Evolutionary conservation across 441 rosid species (phyloP).

Genomic region (Adansonia madagascariensis): DNA sequence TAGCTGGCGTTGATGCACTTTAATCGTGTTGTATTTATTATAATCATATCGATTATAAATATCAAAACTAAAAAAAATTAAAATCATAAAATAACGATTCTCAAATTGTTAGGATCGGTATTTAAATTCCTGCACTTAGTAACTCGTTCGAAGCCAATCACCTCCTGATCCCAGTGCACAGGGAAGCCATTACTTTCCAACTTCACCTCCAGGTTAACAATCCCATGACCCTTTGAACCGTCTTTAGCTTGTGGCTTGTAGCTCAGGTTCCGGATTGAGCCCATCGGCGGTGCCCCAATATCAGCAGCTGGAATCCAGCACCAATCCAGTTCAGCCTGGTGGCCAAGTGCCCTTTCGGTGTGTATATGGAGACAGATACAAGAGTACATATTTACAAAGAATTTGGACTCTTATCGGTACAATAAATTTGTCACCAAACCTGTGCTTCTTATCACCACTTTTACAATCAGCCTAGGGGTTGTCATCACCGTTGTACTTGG

Average conservation of each 20-base stretch:
- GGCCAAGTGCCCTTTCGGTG: slow-evolving; percentile 36
- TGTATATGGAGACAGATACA: slow-evolving; percentile 39
- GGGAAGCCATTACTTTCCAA: slow-evolving; percentile 21
- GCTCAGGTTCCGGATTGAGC: slow-evolving; percentile 43
- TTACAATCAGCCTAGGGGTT: slow-evolving; percentile 39
- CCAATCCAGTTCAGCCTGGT: slow-evolving; percentile 51
- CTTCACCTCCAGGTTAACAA: slow-evolving; percentile 47
- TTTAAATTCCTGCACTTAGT: background rate
- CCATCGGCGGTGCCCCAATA: slow-evolving; percentile 35
- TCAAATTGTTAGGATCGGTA: too few relatives aligned
- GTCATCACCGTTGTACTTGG: slow-evolving; percentile 26
- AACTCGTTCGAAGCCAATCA: slow-evolving; percentile 35
- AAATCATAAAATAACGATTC: too few relatives aligned
- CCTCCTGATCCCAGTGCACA: slow-evolving; percentile 35
- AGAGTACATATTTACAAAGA: slow-evolving; percentile 38
- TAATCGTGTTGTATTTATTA: too few relatives aligned
- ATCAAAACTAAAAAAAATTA: too few relatives aligned
- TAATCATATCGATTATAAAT: too few relatives aligned
- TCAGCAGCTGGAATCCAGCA: slow-evolving; percentile 56
- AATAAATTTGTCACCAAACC: slow-evolving; percentile 50
- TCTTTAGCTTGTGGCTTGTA: slow-evolving; percentile 53
- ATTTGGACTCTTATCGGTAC: slow-evolving; percentile 38
- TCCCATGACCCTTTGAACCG: slow-evolving; percentile 49
- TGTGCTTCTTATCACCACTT: slow-evolving; percentile 44
- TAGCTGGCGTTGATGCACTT: too few relatives aligned